A percentile compares a stretch with the other conserved stretches of the same genome.
These are phyloP conservation scores for Miamiensis avidus DNA, from an alignment of 169 alveolate species.

Conservation along the genomic window DNA sequence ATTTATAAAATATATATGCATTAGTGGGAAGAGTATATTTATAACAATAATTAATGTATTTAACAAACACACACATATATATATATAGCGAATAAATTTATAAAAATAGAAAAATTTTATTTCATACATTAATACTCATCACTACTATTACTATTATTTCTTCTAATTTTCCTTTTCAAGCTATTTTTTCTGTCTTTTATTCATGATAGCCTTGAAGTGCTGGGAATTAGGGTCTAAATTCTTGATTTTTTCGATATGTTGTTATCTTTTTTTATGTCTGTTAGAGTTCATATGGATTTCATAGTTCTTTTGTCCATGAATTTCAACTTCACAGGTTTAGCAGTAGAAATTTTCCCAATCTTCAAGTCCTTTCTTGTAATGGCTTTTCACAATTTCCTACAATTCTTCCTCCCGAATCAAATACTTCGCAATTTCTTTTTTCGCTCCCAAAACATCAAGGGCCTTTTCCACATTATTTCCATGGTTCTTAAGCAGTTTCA, in stretches of 20 bases:
- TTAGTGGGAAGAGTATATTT: too few relatives aligned
- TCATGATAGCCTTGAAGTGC: neutral
- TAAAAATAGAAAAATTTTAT: neutral
- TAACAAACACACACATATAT: too few relatives aligned
- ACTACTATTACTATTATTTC: neutral
- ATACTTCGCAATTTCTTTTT: constrained; percentile 23
- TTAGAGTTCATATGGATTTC: constrained; percentile 46
- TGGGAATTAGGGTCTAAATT: neutral
- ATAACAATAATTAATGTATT: too few relatives aligned
- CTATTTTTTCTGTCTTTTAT: too few relatives aligned
- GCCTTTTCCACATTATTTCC: neutral
- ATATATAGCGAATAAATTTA: too few relatives aligned
- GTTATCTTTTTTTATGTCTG: constrained; percentile 45
- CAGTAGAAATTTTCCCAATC: constrained; percentile 59
- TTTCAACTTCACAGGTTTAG: constrained; percentile 49
- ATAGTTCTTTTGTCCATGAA: constrained; percentile 52
- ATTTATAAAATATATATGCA: too few relatives aligned
- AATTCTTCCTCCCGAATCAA: constrained; percentile 32
- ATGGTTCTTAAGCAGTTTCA: constrained; percentile 14
- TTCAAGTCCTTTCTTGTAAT: constrained; percentile 36
- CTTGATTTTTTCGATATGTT: constrained; percentile 29
- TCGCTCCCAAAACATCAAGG: constrained; percentile 28
- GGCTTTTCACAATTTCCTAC: constrained; percentile 13
- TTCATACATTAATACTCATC: neutral
- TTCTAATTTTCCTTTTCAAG: neutral